Conservation (phyloP, 2,329 filamentous ascomycete species). For the Cordyceps pruinosa region DNA sequence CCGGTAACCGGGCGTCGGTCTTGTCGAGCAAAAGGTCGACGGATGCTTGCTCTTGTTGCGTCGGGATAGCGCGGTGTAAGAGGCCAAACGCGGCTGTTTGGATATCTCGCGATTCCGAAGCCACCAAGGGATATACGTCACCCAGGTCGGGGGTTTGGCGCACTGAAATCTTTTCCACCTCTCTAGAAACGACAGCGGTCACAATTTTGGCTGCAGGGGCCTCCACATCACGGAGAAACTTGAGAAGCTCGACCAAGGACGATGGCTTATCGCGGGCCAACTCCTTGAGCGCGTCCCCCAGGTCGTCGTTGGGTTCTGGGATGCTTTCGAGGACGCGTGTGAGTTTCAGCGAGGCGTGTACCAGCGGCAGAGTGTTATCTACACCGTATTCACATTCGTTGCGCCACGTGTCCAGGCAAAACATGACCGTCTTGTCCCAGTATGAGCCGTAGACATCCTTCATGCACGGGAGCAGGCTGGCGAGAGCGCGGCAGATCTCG, state of each 20-base stretch:
- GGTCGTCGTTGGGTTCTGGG: conserved; percentile 75
- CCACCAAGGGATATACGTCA: conserved; percentile 68
- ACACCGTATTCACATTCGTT: conserved; percentile 34
- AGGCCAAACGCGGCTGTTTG: conserved; percentile 76
- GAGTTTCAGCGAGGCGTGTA: conserved; percentile 68
- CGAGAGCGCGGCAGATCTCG: conserved; percentile 50
- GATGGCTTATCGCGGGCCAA: conserved; percentile 48
- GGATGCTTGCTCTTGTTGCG: conserved; percentile 71
- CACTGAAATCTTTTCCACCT: conserved; percentile 57
- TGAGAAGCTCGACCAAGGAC: conserved; percentile 58
- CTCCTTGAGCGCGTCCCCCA: conserved; percentile 65
- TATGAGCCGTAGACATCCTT: conserved; percentile 81
- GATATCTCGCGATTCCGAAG: conserved; percentile 65
- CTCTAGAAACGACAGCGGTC: conserved; percentile 64
- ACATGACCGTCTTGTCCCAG: conserved; percentile 63
- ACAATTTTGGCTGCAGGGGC: conserved; percentile 68
- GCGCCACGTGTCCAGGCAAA: conserved; percentile 52
- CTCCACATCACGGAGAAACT: conserved; percentile 35
- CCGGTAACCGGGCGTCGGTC: conserved; percentile 65
- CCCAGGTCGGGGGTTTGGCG: conserved; percentile 55
- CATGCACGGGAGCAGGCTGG: conserved; percentile 63
- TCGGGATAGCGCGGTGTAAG: conserved; percentile 72
- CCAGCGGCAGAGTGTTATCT: conserved; percentile 50
- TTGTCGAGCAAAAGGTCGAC: conserved; percentile 70
- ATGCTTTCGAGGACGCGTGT: conserved; percentile 56